Conservation (phyloP, 83 land plant genomes). For the Diphasiastrum complanatum region DNA sequence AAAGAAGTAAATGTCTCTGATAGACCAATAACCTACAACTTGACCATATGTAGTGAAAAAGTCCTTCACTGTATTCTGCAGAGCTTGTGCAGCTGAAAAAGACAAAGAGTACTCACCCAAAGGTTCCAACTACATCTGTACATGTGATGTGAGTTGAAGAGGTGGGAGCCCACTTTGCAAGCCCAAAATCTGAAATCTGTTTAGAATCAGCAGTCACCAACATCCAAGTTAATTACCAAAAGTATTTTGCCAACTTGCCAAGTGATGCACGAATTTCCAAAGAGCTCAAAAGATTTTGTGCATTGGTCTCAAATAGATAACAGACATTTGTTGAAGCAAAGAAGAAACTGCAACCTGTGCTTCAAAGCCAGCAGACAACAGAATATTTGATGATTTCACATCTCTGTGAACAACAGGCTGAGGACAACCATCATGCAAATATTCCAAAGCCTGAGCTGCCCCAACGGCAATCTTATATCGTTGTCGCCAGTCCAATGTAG, state of each 20-base stretch:
- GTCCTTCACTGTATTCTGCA: background rate
- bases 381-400: slow-evolving; percentile 87
- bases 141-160: slow-evolving; percentile 44
- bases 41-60: slow-evolving; percentile 26
- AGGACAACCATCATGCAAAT: slow-evolving; percentile 59
- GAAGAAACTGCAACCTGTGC: slow-evolving; percentile 54
- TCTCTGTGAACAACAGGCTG: slow-evolving; percentile 71
- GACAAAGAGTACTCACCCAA: slow-evolving; percentile 49
- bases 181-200: slow-evolving; percentile 93
- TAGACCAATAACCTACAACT: slow-evolving; percentile 43
- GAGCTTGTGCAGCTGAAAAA: background rate
- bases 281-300: too few relatives aligned
- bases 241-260: background rate
- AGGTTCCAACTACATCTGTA: slow-evolving; percentile 84
- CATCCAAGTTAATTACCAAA: background rate
- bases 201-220: background rate
- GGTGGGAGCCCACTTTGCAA: slow-evolving; percentile 82
- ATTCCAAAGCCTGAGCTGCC: slow-evolving; percentile 57
- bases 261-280: background rate
- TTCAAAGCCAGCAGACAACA: slow-evolving; percentile 52
- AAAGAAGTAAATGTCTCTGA: slow-evolving; percentile 1
- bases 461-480: slow-evolving; percentile 61
- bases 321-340: background rate
- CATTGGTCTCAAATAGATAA: background rate
- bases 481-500: slow-evolving; percentile 48